Evolutionary conservation across 805 yeast species (phyloP).

Genomic region (Starmerella kuoi): DNA sequence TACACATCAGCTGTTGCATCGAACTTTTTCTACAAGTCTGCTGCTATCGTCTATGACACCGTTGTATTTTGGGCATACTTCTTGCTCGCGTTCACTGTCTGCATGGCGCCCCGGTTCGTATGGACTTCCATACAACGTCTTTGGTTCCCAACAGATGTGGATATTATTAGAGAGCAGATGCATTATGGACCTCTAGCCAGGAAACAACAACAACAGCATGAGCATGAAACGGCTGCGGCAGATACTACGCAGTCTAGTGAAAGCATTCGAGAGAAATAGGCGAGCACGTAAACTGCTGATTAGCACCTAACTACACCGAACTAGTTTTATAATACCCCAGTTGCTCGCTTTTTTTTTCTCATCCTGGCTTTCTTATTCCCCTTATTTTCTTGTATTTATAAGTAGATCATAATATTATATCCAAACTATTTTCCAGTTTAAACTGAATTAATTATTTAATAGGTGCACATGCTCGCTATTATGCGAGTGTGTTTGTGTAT

Average conservation of each 20-base stretch:
- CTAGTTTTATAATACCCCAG: no score
- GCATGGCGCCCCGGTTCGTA: slow-evolving; percentile 50
- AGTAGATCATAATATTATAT: no score
- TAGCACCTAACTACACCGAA: no score
- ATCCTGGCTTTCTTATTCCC: no score
- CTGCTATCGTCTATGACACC: slow-evolving; percentile 49
- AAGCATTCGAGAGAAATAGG: background rate
- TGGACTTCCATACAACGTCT: slow-evolving; percentile 39
- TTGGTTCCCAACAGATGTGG: slow-evolving; percentile 54
- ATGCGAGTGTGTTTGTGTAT: no score
- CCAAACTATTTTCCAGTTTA: no score
- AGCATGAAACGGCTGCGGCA: no score
- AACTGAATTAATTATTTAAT: no score
- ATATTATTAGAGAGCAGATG: slow-evolving; percentile 40
- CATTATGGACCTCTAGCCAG: background rate
- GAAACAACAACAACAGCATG: background rate
- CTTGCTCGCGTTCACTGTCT: slow-evolving; percentile 42
- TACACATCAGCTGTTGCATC: slow-evolving; percentile 48
- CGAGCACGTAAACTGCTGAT: no score
- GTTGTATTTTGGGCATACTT: slow-evolving; percentile 53
- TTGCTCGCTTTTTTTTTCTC: no score
- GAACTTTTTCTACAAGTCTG: slow-evolving; percentile 52
- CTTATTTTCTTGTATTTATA: no score
- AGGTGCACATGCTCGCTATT: no score
- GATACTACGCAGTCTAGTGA: background rate